These are phyloP conservation scores for Cardamine occulta DNA, from an alignment of 345 rosid genomes.

Conservation along the genomic window DNA sequence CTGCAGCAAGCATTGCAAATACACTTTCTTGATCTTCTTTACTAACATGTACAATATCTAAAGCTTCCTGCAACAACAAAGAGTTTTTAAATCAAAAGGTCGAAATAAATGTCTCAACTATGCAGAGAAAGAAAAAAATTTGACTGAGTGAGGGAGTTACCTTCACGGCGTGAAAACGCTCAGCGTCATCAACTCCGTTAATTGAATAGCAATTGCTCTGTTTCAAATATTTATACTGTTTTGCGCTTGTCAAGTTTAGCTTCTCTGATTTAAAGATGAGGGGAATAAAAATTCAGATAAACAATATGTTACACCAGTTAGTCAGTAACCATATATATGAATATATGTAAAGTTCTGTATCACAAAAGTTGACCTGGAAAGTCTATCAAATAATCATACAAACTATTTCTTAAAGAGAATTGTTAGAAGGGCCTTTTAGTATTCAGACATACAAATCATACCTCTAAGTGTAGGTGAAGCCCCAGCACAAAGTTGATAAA, in stretches of 20 bases:
- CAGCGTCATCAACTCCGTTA: constrained; percentile 82
- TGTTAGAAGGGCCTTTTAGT: background rate
- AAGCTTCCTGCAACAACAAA: constrained; percentile 73
- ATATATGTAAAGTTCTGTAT: background rate
- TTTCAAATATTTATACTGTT: constrained; percentile 77
- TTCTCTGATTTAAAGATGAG: constrained; percentile 58
- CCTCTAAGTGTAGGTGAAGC: constrained; percentile 80
- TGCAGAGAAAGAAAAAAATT: background rate
- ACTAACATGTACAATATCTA: constrained; percentile 87
- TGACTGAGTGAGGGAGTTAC: constrained; percentile 44
- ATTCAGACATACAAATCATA: constrained; percentile 34
- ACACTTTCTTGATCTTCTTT: constrained; percentile 93
- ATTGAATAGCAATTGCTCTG: constrained; percentile 84
- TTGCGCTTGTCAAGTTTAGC: constrained; percentile 73
- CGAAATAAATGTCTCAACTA: background rate
- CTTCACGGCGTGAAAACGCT: constrained; percentile 63
- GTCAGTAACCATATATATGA: background rate
- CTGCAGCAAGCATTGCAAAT: constrained; percentile 96
- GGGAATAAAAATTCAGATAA: constrained; percentile 18
- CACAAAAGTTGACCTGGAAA: constrained; percentile 19
- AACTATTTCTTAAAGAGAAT: background rate
- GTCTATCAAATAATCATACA: background rate
- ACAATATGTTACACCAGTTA: constrained; percentile 19
- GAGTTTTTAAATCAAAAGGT: constrained; percentile 12
- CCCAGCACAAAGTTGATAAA: constrained; percentile 98